Conservation (phyloP, 371 early-diverging fungal genomes). For the Mucor circinelloides region DNA sequence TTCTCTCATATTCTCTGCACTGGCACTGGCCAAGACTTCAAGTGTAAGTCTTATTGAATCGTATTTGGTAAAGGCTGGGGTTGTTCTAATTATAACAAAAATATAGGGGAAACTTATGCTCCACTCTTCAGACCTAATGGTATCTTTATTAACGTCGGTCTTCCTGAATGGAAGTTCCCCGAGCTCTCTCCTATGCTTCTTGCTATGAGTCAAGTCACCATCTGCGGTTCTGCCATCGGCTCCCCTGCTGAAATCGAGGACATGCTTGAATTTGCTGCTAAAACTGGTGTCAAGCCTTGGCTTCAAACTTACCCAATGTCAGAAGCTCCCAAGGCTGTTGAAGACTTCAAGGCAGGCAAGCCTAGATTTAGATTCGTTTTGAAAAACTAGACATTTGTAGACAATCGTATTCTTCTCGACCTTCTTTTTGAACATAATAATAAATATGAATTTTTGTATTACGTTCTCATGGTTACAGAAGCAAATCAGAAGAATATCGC, state of each 20-base stretch:
- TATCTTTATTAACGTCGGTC: slow-evolving; percentile 58
- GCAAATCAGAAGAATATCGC: neutral
- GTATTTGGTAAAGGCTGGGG: neutral
- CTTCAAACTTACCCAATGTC: slow-evolving; percentile 63
- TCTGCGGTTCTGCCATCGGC: slow-evolving; percentile 74
- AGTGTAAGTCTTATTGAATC: slow-evolving; percentile 13
- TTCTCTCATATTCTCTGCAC: slow-evolving; percentile 46
- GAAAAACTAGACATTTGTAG: slow-evolving; percentile 31
- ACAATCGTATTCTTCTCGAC: neutral
- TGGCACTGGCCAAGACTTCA: slow-evolving; percentile 36
- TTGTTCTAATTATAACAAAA: neutral
- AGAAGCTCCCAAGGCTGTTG: slow-evolving; percentile 60
- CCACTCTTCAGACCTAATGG: slow-evolving; percentile 32
- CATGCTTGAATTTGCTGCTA: slow-evolving; percentile 69
- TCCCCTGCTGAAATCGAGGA: slow-evolving; percentile 48
- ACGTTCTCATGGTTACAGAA: slow-evolving; percentile 1
- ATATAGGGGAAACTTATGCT: slow-evolving; percentile 43
- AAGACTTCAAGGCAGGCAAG: slow-evolving; percentile 56
- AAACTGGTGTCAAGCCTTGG: slow-evolving; percentile 63
- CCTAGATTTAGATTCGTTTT: slow-evolving; percentile 68
- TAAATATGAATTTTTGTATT: neutral
- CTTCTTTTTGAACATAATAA: neutral
- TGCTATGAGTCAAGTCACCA: slow-evolving; percentile 36
- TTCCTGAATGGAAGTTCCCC: slow-evolving; percentile 59
- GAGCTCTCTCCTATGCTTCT: slow-evolving; percentile 16